Evolutionary conservation across 129 eudicot species (phyloP).

Genomic region (Chrysanthemum lavandulifolium): DNA sequence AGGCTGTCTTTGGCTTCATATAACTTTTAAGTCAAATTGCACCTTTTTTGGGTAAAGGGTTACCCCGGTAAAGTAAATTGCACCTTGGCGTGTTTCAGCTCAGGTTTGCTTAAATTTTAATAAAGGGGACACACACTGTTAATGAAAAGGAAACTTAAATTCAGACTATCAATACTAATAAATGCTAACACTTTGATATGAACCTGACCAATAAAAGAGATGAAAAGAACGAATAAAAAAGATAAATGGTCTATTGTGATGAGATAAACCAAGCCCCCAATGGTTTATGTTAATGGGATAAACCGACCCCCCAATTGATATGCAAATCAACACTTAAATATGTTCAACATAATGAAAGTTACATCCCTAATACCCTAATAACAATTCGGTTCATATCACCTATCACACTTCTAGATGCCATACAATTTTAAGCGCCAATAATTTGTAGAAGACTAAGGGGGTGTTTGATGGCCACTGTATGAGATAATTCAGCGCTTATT

Average conservation of each 20-base stretch:
- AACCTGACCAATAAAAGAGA: no score
- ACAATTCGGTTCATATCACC: no score
- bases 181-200: no score
- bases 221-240: no score
- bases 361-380: no score
- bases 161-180: not conserved
- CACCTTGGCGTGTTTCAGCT: not conserved
- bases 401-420: not conserved
- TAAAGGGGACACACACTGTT: not conserved
- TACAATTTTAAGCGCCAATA: not conserved
- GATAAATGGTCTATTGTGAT: not conserved
- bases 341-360: not conserved
- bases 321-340: not conserved
- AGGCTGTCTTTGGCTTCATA: not conserved
- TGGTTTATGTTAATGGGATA: no score
- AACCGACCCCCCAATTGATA: no score
- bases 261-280: not conserved
- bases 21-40: not conserved
- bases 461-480: no score
- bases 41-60: no score
- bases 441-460: not conserved
- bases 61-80: not conserved
- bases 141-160: not conserved
- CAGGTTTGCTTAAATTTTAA: constrained; percentile 3
- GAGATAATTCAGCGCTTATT: no score